Base-by-base conservation (phyloP, 1,139 yeast genomes). In the Meyerozyma smithsonii region DNA sequence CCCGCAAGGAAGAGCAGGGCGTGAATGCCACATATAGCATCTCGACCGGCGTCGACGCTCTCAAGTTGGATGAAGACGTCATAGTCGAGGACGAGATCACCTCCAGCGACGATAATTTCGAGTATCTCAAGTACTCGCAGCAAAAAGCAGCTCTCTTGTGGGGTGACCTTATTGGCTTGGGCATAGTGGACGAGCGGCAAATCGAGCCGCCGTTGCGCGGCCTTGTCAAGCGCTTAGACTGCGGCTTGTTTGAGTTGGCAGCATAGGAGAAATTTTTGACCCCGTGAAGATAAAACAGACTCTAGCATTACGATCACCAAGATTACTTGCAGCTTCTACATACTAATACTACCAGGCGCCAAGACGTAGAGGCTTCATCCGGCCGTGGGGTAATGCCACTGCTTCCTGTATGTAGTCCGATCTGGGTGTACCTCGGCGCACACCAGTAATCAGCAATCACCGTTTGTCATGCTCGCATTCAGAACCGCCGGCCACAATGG, bases 401-500 rank as follows among this genome's bases (percentile, higher is more conserved):
- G 10, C 17, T 26, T 26, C 30, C 30, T 26, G 30, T 26, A 26
- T 14, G 12, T 14, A 4, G 17, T 15, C 17, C 30, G 15, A 5
- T 5, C 4, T 14, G 11, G 24, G 12, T 26, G 10, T 12, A 10
- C 18, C 17, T 26, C 17, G 30, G 30, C 21, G 15, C 21, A 15
- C 21, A 8, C 16, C n/a, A n/a, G n/a, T n/a, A n/a, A n/a, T n/a
- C n/a, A n/a, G n/a, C n/a, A n/a, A n/a, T 16, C 12, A 3, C 4
- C 8, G 5, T 11, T 3, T 12, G 16, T n/a, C 12, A 89, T 90
- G 96, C 71, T 88, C 17, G 69, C 82, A 3, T 89, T 70, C 58
- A 70, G 88, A 50, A 87, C 96, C 18, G 64, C 72, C 20, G 96
- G 96, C 3, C 88, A 78, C 62, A 85, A 89, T 55, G 97, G 97